These are phyloP conservation scores for Castanospermum australe DNA, from an alignment of 306 rosid genomes.

Conservation along the genomic window DNA sequence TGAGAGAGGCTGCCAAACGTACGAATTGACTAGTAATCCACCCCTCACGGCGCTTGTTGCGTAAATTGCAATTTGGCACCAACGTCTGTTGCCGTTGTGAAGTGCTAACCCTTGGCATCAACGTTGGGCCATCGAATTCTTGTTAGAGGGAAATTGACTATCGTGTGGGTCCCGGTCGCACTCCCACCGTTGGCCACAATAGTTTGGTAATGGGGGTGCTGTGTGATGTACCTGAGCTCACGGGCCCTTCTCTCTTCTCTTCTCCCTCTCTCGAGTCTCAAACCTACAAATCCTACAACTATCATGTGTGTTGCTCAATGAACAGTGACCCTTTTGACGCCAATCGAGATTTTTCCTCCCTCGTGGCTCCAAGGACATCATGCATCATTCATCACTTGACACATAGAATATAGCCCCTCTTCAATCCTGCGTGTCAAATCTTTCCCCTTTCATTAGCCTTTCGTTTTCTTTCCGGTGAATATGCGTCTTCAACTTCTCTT, in stretches of 20 bases:
- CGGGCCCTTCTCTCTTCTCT: background rate
- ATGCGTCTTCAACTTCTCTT: too few relatives aligned
- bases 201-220: background rate
- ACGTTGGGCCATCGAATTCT: background rate
- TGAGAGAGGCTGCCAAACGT: conserved; percentile 18
- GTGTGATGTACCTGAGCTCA: background rate
- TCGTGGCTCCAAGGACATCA: background rate
- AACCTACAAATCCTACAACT: background rate
- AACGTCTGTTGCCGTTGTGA: background rate
- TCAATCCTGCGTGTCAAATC: background rate
- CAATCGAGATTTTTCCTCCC: background rate
- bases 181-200: conserved; percentile 3
- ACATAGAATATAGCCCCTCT: background rate
- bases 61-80: background rate
- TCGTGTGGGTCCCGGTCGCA: conserved; percentile 16
- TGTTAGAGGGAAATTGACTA: background rate
- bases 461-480: too few relatives aligned
- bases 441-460: background rate
- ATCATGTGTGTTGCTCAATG: background rate
- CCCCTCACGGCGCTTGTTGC: conserved; percentile 13
- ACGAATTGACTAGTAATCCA: conserved; percentile 20
- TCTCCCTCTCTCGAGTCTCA: too few relatives aligned
- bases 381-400: background rate
- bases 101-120: conserved; percentile 13
- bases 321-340: background rate